Percentiles rank a stretch among this genome's conserved stretches.
Evolutionary conservation across 495 filamentous ascomycete species (phyloP).

Genomic region (Zalerion maritima): DNA sequence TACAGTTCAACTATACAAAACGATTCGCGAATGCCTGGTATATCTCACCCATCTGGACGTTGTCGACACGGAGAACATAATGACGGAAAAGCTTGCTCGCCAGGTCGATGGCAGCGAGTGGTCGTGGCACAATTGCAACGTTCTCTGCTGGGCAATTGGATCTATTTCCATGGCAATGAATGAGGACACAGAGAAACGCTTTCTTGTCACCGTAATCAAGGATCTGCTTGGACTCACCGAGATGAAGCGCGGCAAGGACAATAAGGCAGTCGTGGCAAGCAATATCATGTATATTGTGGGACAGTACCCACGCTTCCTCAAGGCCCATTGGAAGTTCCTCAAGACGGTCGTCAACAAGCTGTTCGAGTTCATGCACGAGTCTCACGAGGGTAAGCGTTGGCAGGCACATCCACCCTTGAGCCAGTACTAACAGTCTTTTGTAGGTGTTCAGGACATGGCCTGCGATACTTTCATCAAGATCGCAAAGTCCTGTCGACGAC

Average conservation of each 20-base stretch:
- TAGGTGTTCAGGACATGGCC: constrained; percentile 97
- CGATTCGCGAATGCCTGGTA: constrained; percentile 90
- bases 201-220: constrained; percentile 96
- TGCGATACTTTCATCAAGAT: constrained; percentile 99
- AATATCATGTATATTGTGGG: constrained; percentile 99
- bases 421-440: constrained; percentile 16
- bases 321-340: constrained; percentile 98
- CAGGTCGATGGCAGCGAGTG: constrained; percentile 93
- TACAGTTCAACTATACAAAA: constrained; percentile 98
- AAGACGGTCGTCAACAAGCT: constrained; percentile 99
- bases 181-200: constrained; percentile 96
- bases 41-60: constrained; percentile 97
- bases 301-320: constrained; percentile 94
- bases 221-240: constrained; percentile 95
- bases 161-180: constrained; percentile 99
- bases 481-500: constrained; percentile 89
- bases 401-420: constrained; percentile 4
- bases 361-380: constrained; percentile 99
- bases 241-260: constrained; percentile 98
- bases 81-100: constrained; percentile 92
- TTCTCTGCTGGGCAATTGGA: constrained; percentile 96
- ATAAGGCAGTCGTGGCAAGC: constrained; percentile 96
- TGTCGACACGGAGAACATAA: constrained; percentile 91
- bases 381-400: constrained; percentile 63
- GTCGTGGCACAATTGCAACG: constrained; percentile 99